A percentile compares a stretch with the other conserved stretches of the same genome.
These are phyloP conservation scores for Podaxis sp. DNA, from an alignment of 768 basidiomycete species.

Conservation along the genomic window DNA sequence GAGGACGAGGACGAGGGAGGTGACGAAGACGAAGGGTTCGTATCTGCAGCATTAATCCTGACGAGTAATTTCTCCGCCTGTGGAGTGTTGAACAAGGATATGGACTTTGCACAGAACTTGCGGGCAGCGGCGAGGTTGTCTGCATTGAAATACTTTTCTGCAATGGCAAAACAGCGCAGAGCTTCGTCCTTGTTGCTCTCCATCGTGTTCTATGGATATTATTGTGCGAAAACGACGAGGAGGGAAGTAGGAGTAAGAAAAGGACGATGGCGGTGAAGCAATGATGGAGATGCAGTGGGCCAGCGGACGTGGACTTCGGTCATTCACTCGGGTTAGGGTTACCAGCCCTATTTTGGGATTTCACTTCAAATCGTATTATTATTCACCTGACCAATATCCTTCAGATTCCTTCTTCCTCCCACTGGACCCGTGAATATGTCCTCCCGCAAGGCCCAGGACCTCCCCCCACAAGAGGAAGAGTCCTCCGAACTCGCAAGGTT, in stretches of 20 bases:
- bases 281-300: constrained; percentile 1
- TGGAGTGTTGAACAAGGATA: constrained; percentile 76
- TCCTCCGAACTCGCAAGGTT: constrained; percentile 66
- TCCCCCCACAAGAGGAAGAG: constrained; percentile 35
- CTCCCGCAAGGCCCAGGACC: constrained; percentile 2
- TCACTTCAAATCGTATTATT: neutral
- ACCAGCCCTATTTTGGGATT: neutral
- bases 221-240: neutral
- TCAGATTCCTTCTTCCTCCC: neutral
- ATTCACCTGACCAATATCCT: neutral
- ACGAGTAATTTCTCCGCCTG: constrained; percentile 71
- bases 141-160: constrained; percentile 69
- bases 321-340: constrained; percentile 20
- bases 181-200: constrained; percentile 93
- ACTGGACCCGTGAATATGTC: neutral
- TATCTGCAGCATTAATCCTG: constrained; percentile 58
- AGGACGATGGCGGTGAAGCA: constrained; percentile 5
- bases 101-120: constrained; percentile 88
- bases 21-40: constrained; percentile 32
- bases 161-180: constrained; percentile 75
- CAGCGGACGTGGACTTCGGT: constrained; percentile 14
- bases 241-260: constrained; percentile 6
- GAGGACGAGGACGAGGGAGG: constrained; percentile 38
- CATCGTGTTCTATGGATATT: constrained; percentile 37
- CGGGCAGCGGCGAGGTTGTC: constrained; percentile 76